Percentiles rank a stretch among this genome's conserved stretches.
Conservation (phyloP, 2,329 filamentous ascomycete species). For the Nannizziopsis barbatae region DNA sequence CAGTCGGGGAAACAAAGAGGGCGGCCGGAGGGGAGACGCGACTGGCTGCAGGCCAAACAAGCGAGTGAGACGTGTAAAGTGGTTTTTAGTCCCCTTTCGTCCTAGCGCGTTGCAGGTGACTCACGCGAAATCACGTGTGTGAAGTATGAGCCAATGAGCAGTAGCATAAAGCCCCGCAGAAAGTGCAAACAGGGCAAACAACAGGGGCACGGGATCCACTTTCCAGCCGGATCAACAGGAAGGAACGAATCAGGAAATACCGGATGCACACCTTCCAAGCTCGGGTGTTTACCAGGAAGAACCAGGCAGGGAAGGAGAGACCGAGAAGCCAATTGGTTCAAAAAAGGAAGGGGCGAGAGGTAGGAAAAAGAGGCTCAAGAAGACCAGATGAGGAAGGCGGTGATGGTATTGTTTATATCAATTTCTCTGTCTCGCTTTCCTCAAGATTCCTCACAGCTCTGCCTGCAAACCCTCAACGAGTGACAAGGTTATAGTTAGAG, state of each 20-base stretch:
- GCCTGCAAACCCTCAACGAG: too few species aligned
- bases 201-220: not conserved
- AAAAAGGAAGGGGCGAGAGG: not conserved
- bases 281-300: too few species aligned
- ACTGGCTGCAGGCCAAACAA: conserved; percentile 9
- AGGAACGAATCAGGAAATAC: conserved; percentile 2
- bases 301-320: not conserved
- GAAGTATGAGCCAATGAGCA: not conserved
- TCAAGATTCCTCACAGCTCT: too few species aligned
- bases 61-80: conserved; percentile 14
- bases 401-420: too few species aligned
- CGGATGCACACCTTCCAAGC: not conserved
- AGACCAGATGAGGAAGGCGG: too few species aligned
- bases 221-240: not conserved
- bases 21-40: conserved; percentile 4
- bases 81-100: not conserved
- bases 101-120: not conserved
- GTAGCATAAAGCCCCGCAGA: not conserved
- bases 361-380: too few species aligned
- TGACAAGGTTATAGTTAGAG: too few species aligned
- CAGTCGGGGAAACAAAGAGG: not conserved
- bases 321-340: not conserved
- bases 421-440: too few species aligned
- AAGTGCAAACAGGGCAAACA: conserved; percentile 9
- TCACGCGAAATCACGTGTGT: conserved; percentile 14